These are phyloP conservation scores for Ceratobasidium sp. DNA, from an alignment of 1,284 basidiomycete genomes.

Conservation along the genomic window DNA sequence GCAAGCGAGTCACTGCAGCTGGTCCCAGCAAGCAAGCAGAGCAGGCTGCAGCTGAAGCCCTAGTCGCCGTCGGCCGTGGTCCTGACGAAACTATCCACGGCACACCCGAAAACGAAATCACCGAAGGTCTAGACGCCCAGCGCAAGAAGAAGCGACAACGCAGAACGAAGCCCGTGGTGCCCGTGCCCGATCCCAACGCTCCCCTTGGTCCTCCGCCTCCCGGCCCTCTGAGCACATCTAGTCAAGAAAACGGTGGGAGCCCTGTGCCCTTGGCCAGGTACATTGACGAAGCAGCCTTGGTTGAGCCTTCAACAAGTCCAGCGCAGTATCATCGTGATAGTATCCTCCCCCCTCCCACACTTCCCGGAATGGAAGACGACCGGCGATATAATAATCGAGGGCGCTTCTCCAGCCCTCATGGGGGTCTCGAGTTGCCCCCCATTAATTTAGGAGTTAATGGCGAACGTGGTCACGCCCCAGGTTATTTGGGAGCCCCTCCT, in stretches of 20 bases:
- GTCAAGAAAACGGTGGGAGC: constrained; percentile 23
- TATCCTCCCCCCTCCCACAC: constrained; percentile 22
- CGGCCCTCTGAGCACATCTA: constrained; percentile 35
- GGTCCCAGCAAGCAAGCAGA: constrained; percentile 61
- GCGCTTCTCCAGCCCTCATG: constrained; percentile 39
- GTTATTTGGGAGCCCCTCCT: constrained; percentile 39
- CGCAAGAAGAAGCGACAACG: constrained; percentile 46
- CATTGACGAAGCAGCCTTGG: constrained; percentile 35
- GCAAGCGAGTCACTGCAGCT: constrained; percentile 91
- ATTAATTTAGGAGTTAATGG: constrained; percentile 32
- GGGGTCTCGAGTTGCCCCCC: constrained; percentile 35
- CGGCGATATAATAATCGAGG: constrained; percentile 34
- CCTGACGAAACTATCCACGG: constrained; percentile 49
- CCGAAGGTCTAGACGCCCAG: constrained; percentile 52
- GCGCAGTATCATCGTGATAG: constrained; percentile 33
- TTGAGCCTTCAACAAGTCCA: constrained; percentile 26
- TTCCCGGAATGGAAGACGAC: constrained; percentile 38
- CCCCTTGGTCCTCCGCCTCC: constrained; percentile 3
- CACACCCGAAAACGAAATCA: constrained; percentile 45
- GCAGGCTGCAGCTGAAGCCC: constrained; percentile 80
- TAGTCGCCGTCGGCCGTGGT: constrained; percentile 72
- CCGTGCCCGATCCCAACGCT: constrained; percentile 19
- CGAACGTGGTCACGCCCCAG: constrained; percentile 31
- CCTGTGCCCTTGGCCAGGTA: constrained; percentile 34
- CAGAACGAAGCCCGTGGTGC: constrained; percentile 51